phyloP scores from a whole-genome alignment of 495 filamentous ascomycete species.

The Penicillium goetzii region DNA sequence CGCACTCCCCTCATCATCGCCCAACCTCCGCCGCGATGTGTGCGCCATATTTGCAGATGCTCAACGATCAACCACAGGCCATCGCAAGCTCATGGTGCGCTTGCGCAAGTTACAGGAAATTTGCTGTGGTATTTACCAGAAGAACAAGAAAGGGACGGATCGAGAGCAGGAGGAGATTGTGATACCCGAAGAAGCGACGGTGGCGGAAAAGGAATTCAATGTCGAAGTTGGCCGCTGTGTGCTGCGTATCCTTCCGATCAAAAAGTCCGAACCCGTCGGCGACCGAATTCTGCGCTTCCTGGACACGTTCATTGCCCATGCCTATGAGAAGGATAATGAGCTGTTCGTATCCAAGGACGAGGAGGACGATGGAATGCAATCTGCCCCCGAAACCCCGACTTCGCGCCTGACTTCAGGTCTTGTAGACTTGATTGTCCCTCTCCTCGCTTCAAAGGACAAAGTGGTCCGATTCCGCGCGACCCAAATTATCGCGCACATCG shows the following conservation, averaged over 20 bases:
- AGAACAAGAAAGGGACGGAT: conserved; percentile 47
- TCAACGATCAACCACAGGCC: conserved; percentile 83
- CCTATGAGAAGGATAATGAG: conserved; percentile 73
- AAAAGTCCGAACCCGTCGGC: conserved; percentile 88
- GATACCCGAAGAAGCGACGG: conserved; percentile 55
- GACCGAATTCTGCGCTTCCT: conserved; percentile 85
- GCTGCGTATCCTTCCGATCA: conserved; percentile 78
- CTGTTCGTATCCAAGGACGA: conserved; percentile 46
- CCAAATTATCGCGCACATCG: conserved; percentile 84
- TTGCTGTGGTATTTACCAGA: conserved; percentile 75
- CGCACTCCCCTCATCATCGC: conserved; percentile 54
- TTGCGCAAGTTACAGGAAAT: conserved; percentile 86
- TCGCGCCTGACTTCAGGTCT: conserved; percentile 76
- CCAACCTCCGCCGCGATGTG: conserved; percentile 73
- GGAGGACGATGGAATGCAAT: conserved; percentile 55
- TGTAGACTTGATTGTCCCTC: conserved; percentile 66
- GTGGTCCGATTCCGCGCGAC: conserved; percentile 86
- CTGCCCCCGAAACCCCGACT: conserved; percentile 77
- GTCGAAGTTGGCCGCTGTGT: conserved; percentile 81
- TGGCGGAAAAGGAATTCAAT: conserved; percentile 85
- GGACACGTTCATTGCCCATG: conserved; percentile 79
- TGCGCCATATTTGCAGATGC: conserved; percentile 83
- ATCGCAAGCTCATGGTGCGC: conserved; percentile 84
- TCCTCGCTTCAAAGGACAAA: conserved; percentile 85
- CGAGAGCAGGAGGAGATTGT: conserved; percentile 44